These are phyloP conservation scores for Friedmanniomyces endolithicus DNA, from an alignment of 495 filamentous ascomycete species.

Conservation along the genomic window DNA sequence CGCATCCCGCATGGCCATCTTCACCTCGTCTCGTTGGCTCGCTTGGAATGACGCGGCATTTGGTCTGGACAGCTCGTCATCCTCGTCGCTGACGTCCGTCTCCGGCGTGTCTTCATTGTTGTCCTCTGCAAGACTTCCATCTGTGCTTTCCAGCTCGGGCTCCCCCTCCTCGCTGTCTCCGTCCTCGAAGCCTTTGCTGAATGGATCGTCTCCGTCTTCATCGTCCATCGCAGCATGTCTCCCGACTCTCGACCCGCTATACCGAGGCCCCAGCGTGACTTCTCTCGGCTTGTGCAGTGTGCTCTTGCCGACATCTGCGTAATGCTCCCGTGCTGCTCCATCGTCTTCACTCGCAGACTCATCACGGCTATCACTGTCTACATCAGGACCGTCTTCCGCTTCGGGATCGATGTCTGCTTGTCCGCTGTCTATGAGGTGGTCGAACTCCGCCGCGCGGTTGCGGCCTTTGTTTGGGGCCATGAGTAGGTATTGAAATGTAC, in stretches of 20 bases:
- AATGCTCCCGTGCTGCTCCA: conserved; percentile 62
- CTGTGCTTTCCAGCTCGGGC: conserved; percentile 30
- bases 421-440: conserved; percentile 13
- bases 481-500: background rate
- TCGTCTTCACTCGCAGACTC: conserved; percentile 30
- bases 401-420: conserved; percentile 71
- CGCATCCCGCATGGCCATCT: conserved; percentile 57
- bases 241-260: conserved; percentile 67
- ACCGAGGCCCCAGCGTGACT: conserved; percentile 60
- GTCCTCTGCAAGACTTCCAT: conserved; percentile 31
- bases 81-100: conserved; percentile 32
- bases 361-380: conserved; percentile 43
- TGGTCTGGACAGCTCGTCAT: conserved; percentile 19
- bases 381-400: conserved; percentile 41
- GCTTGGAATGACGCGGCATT: conserved; percentile 17
- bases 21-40: conserved; percentile 35
- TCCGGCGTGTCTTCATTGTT: conserved; percentile 29
- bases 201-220: conserved; percentile 34
- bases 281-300: conserved; percentile 65
- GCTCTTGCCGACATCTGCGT: conserved; percentile 70
- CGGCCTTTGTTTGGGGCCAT: conserved; percentile 8
- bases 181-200: conserved; percentile 29
- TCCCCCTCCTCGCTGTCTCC: conserved; percentile 20
- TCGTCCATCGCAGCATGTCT: conserved; percentile 50
- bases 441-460: conserved; percentile 4